Conservation (phyloP, 225 moss, liverwort and hornwort species). For the Sphagnum contortum region DNA sequence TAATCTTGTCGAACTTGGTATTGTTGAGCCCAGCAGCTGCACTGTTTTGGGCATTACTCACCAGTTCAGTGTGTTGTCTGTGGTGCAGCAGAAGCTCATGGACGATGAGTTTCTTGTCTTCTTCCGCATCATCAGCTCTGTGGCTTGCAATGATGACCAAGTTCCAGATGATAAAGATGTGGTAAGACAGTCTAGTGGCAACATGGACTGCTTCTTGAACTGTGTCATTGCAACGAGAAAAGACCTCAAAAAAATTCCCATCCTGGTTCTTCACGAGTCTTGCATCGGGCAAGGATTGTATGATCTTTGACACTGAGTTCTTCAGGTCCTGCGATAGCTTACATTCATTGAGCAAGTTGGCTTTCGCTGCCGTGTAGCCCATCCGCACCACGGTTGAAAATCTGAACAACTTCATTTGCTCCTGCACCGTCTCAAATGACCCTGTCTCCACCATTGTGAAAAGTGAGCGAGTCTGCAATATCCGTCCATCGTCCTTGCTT, state of each 20-base stretch:
- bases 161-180: slow-evolving; percentile 27
- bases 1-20: slow-evolving; percentile 8
- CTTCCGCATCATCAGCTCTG: slow-evolving; percentile 13
- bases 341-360: slow-evolving; percentile 10
- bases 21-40: slow-evolving; percentile 30
- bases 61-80: slow-evolving; percentile 10
- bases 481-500: slow-evolving; percentile 25
- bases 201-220: slow-evolving; percentile 28
- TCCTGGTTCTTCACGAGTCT: neutral
- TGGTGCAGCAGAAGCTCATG: slow-evolving; percentile 19
- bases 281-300: slow-evolving; percentile 14
- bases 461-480: slow-evolving; percentile 34
- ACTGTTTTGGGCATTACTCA: slow-evolving; percentile 8
- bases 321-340: slow-evolving; percentile 22
- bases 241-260: slow-evolving; percentile 11
- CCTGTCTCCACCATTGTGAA: slow-evolving; percentile 28
- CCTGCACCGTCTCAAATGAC: slow-evolving; percentile 14
- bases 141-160: slow-evolving; percentile 23
- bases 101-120: too few relatives aligned
- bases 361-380: slow-evolving; percentile 21
- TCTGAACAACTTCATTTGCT: slow-evolving; percentile 14
- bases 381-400: slow-evolving; percentile 16
- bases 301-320: slow-evolving; percentile 5
- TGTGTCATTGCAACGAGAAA: neutral
- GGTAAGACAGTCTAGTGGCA: slow-evolving; percentile 33